Evolutionary conservation across 2,329 filamentous ascomycete species (phyloP), one percentile per base, ranked within the genome.

Genomic region (Aureobasidium sp.): DNA sequence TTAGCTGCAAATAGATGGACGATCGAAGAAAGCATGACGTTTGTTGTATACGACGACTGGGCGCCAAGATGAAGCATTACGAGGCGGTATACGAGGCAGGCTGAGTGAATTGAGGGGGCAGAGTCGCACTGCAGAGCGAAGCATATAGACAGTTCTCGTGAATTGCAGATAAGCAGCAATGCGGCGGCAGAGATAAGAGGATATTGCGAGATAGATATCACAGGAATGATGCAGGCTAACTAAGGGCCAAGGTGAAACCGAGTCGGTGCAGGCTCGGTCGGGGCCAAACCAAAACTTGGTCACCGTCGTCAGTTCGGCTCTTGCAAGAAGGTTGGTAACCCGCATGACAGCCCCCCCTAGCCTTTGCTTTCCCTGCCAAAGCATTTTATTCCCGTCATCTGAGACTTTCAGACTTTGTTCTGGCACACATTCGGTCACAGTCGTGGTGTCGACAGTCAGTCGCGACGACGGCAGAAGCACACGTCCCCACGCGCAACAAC

Each of bases 11-110:
- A 47, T 20, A 15, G 11, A 25, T 8, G 55, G 29, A 31, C 41
- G 12, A 29, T 47, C 31, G 34, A 17, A 37, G 8, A 5, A n/a
- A 47, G 31, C 29, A 58, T 58, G 55, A 45, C 53, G 53, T 57
- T 34, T 36, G 34, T 34, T 34, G 15, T 56, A 56, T 44, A 45
- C 39, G 55, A 45, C n/a, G 17, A 22, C 20, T 36, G 47, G 31
- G 15, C 39, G 55, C 55, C 55, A 58, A 58, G 55, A 17, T 12
- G 25, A 25, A 45, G 53, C 53, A 45, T 57, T 45, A 57, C 53
- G 53, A 42, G 44, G 20, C 31, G 31, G 53, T 31, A 56, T 44
- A 56, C 53, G 53, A 44, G 39, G 53, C 39, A 31, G 53, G 41
- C 27, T 34, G 39, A 22, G 51, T 9, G 15, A 20, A 11, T 37